Evolutionary conservation across 345 rosid species (phyloP).

Genomic region (Anacardium occidentale): DNA sequence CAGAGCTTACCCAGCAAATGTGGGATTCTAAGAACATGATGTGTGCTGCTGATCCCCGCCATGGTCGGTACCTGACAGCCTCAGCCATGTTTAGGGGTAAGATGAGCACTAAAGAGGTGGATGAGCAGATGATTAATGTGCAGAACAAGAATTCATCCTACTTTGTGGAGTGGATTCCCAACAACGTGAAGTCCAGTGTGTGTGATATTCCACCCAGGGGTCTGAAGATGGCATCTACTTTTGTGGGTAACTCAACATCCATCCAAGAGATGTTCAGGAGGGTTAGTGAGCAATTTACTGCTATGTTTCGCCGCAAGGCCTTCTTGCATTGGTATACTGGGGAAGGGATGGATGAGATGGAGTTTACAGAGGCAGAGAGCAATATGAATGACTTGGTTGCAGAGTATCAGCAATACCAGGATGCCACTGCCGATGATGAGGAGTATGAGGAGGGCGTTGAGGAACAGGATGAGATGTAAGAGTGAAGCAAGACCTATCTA

Average conservation of each 20-base stretch:
- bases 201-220: slow-evolving; percentile 60
- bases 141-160: slow-evolving; percentile 98
- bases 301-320: slow-evolving; percentile 95
- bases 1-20: slow-evolving; percentile 72
- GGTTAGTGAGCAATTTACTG: slow-evolving; percentile 98
- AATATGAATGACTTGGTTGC: slow-evolving; percentile 97
- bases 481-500: neutral
- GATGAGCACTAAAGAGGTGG: slow-evolving; percentile 98
- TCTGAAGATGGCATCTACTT: slow-evolving; percentile 56
- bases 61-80: slow-evolving; percentile 94
- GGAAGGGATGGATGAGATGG: slow-evolving; percentile 99
- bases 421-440: slow-evolving; percentile 89
- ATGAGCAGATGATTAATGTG: slow-evolving; percentile 90
- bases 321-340: slow-evolving; percentile 98
- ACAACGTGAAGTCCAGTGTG: slow-evolving; percentile 60
- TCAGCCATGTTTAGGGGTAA: slow-evolving; percentile 97
- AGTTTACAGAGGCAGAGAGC: slow-evolving; percentile 96
- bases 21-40: slow-evolving; percentile 99
- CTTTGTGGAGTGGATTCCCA: slow-evolving; percentile 95
- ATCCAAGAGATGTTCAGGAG: slow-evolving; percentile 98
- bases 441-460: slow-evolving; percentile 62
- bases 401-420: slow-evolving; percentile 95
- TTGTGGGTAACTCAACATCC: slow-evolving; percentile 80
- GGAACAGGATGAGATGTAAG: slow-evolving; percentile 41
- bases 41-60: slow-evolving; percentile 99